Conservation (phyloP, 2,329 filamentous ascomycete genomes). For the Colletotrichum cereale region DNA sequence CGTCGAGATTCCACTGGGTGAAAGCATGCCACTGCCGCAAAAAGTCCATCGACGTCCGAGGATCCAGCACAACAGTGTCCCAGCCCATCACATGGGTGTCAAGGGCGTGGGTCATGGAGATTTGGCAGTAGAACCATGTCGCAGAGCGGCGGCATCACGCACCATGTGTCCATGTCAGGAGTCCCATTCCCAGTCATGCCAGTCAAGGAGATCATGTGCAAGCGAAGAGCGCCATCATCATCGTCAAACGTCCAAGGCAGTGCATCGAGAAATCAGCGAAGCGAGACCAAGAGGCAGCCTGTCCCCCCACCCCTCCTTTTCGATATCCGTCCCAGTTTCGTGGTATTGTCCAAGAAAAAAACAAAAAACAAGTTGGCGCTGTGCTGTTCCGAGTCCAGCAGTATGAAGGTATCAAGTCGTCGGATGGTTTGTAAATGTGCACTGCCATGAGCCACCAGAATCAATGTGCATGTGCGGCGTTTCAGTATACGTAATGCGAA, state of each 20-base stretch:
- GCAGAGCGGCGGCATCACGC: conserved; percentile 34
- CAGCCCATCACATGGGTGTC: conserved; percentile 25
- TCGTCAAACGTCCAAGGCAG: conserved; percentile 39
- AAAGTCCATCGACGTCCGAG: conserved; percentile 16
- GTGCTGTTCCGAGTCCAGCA: conserved; percentile 35
- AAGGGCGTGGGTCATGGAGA: conserved; percentile 34
- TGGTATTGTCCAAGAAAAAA: conserved; percentile 32
- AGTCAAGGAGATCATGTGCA: conserved; percentile 40
- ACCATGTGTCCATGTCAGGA: conserved; percentile 38
- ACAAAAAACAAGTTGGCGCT: conserved; percentile 33
- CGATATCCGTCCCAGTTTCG: conserved; percentile 6
- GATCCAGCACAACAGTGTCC: conserved; percentile 14
- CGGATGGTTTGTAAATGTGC: conserved; percentile 20
- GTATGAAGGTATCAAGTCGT: conserved; percentile 35
- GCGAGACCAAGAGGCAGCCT: conserved; percentile 23
- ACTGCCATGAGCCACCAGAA: conserved; percentile 24
- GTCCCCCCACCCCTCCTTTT: conserved; percentile 9
- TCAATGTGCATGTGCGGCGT: conserved; percentile 38
- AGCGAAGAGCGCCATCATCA: conserved; percentile 39
- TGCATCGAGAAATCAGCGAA: conserved; percentile 38
- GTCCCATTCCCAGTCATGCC: conserved; percentile 33
- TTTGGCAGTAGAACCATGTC: conserved; percentile 31
- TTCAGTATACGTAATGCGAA: conserved; percentile 39
- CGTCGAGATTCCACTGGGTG: conserved; percentile 13
- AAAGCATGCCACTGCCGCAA: background rate